Percentiles rank a stretch among this genome's conserved stretches.
Evolutionary conservation across 768 basidiomycete species (phyloP).

Genomic region (Pholiota conissans): DNA sequence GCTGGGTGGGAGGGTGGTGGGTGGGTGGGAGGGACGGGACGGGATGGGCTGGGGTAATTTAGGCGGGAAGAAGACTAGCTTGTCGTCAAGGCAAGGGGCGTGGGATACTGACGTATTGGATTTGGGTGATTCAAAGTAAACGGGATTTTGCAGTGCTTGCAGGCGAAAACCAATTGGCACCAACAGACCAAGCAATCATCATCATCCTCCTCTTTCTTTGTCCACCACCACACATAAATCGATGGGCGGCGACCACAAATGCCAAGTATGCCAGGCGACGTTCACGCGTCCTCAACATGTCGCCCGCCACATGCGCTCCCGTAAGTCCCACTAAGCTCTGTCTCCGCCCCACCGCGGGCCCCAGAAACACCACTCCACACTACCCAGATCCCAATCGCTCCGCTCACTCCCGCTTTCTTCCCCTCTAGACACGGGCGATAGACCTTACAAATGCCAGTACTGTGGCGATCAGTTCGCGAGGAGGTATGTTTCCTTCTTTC

Average conservation of each 20-base stretch:
- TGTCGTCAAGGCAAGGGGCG: constrained; percentile 22
- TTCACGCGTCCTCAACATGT: constrained; percentile 92
- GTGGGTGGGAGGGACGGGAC: neutral
- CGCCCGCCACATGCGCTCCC: constrained; percentile 87
- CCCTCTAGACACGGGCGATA: constrained; percentile 77
- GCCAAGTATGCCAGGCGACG: constrained; percentile 83
- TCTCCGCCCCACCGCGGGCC: constrained; percentile 16
- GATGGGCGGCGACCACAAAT: constrained; percentile 88
- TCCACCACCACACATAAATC: neutral
- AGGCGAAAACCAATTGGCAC: neutral
- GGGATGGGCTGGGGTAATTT: neutral
- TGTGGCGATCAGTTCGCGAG: constrained; percentile 91
- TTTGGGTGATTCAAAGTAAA: constrained; percentile 24
- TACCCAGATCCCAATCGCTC: constrained; percentile 14
- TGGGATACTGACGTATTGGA: constrained; percentile 18
- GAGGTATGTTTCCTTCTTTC: constrained; percentile 45
- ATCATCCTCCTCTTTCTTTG: neutral
- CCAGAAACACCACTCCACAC: constrained; percentile 14
- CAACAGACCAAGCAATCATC: neutral
- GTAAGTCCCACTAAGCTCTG: constrained; percentile 61
- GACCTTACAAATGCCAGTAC: constrained; percentile 85
- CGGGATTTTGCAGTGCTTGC: too few relatives aligned
- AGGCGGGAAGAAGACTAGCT: neutral
- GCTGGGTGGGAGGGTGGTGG: too few relatives aligned
- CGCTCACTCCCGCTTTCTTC: constrained; percentile 18